These are phyloP conservation scores for Thalassiosira exigua DNA, from an alignment of 352 stramenopile genomes.

Conservation along the genomic window DNA sequence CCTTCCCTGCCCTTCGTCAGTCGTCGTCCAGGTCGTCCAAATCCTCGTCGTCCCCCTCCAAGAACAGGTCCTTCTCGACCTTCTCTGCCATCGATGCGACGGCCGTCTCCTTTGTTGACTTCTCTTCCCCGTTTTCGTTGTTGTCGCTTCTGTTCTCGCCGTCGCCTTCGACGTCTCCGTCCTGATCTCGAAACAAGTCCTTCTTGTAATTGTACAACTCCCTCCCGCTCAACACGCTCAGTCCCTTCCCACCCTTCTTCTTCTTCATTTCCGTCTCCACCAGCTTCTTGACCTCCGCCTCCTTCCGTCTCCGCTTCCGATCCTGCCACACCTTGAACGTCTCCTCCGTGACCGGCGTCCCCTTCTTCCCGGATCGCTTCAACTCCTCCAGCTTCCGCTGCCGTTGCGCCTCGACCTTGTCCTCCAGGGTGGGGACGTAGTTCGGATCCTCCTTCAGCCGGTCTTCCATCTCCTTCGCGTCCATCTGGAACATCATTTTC, in stretches of 20 bases:
- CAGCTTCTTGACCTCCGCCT: constrained; percentile 72
- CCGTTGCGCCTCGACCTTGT: constrained; percentile 87
- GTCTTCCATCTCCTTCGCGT: constrained; percentile 84
- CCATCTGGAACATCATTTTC: constrained; percentile 86
- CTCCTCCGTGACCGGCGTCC: constrained; percentile 86
- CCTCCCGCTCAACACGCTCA: constrained; percentile 85
- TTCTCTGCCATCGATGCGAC: constrained; percentile 74
- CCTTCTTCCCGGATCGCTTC: constrained; percentile 73
- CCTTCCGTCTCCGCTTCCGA: constrained; percentile 78
- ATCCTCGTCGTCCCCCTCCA: constrained; percentile 82
- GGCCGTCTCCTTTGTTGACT: constrained; percentile 27
- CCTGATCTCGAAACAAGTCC: constrained; percentile 85
- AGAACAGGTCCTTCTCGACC: constrained; percentile 78
- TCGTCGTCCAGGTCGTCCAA: constrained; percentile 83
- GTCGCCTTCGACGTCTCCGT: constrained; percentile 60
- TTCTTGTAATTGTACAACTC: constrained; percentile 88
- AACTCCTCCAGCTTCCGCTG: constrained; percentile 84
- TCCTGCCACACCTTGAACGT: constrained; percentile 87
- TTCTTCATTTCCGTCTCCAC: constrained; percentile 85
- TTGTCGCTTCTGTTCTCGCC: constrained; percentile 27
- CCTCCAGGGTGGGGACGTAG: constrained; percentile 87
- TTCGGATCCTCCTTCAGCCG: constrained; percentile 84
- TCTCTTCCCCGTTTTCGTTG: constrained; percentile 19
- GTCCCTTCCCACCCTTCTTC: constrained; percentile 87
- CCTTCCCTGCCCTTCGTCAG: too few relatives aligned